Conservation (phyloP, 345 rosid genomes). For the Aethionema arabicum region DNA sequence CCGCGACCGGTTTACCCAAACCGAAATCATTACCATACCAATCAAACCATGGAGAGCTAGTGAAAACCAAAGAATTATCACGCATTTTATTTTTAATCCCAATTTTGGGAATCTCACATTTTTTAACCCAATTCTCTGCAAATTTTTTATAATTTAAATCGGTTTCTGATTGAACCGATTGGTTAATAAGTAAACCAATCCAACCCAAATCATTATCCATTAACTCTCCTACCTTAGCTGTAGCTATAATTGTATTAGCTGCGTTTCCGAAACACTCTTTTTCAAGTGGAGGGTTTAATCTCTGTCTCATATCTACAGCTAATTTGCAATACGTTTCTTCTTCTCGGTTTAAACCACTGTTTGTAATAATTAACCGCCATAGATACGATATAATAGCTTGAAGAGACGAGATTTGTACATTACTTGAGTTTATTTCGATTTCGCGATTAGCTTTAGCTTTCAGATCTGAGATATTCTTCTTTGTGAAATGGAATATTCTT, state of each 20-base stretch:
- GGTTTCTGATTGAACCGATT: not conserved
- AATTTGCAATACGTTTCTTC: not conserved
- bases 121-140: slow-evolving; percentile 22
- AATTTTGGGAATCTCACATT: not conserved
- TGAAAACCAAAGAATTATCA: slow-evolving; percentile 5
- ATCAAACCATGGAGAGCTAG: slow-evolving; percentile 47
- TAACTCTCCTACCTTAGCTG: not conserved
- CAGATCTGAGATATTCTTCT: slow-evolving; percentile 34
- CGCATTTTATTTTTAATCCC: not conserved
- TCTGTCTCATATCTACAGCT: slow-evolving; percentile 19
- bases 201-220: not conserved
- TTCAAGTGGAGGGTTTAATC: slow-evolving; percentile 35
- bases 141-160: not conserved
- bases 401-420: slow-evolving; percentile 38
- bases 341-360: slow-evolving; percentile 6
- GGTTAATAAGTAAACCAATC: slow-evolving; percentile 11
- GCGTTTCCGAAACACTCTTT: slow-evolving; percentile 45
- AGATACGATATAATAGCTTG: slow-evolving; percentile 46
- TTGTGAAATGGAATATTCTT: slow-evolving; percentile 39
- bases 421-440: slow-evolving; percentile 30
- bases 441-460: slow-evolving; percentile 47
- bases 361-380: slow-evolving; percentile 35
- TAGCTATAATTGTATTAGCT: not conserved
- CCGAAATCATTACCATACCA: slow-evolving; percentile 47
- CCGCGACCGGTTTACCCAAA: slow-evolving; percentile 36